Percentiles rank a stretch among this genome's conserved stretches.
These are phyloP conservation scores for Canariomyces notabilis DNA, from an alignment of 2,329 filamentous ascomycete species.

Conservation along the genomic window DNA sequence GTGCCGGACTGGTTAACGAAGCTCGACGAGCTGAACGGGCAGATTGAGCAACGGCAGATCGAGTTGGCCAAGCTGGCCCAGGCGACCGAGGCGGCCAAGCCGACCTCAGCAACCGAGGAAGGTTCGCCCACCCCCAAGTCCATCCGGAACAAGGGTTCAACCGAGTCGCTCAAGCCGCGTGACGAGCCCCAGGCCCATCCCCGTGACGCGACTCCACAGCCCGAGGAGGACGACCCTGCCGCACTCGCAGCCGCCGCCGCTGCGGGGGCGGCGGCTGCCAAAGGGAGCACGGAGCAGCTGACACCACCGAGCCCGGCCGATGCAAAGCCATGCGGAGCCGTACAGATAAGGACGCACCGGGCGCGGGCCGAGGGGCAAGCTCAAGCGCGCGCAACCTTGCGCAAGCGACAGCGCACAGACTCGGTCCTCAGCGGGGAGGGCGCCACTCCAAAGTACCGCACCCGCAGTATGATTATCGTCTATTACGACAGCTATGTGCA, in stretches of 20 bases:
- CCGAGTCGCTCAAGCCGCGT: constrained; percentile 47
- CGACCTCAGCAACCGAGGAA: constrained; percentile 6
- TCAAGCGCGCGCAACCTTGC: constrained; percentile 43
- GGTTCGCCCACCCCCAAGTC: constrained; percentile 33
- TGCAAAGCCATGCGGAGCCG: constrained; percentile 32
- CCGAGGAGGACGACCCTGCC: constrained; percentile 9
- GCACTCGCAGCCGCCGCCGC: constrained; percentile 14
- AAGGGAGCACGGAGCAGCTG: constrained; percentile 22
- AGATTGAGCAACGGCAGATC: constrained; percentile 57
- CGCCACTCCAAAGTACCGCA: constrained; percentile 55
- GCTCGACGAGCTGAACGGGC: constrained; percentile 54
- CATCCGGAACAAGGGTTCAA: constrained; percentile 48
- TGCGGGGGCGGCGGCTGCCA: constrained; percentile 16
- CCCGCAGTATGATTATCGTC: constrained; percentile 74
- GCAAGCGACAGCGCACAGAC: constrained; percentile 46
- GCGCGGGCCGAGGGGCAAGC: constrained; percentile 42
- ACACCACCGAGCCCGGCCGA: constrained; percentile 32
- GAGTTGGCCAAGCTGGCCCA: constrained; percentile 45
- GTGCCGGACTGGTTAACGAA: constrained; percentile 56
- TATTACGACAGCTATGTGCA: constrained; percentile 89
- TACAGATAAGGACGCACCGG: constrained; percentile 40
- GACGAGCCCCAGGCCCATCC: constrained; percentile 37
- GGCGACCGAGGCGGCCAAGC: constrained; percentile 26
- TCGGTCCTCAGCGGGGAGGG: constrained; percentile 48
- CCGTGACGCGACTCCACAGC: constrained; percentile 14